Evolutionary conservation across 139 green algal genomes (phyloP), one percentile per base, ranked within the genome.

Genomic region (Coelastrella sp.): DNA sequence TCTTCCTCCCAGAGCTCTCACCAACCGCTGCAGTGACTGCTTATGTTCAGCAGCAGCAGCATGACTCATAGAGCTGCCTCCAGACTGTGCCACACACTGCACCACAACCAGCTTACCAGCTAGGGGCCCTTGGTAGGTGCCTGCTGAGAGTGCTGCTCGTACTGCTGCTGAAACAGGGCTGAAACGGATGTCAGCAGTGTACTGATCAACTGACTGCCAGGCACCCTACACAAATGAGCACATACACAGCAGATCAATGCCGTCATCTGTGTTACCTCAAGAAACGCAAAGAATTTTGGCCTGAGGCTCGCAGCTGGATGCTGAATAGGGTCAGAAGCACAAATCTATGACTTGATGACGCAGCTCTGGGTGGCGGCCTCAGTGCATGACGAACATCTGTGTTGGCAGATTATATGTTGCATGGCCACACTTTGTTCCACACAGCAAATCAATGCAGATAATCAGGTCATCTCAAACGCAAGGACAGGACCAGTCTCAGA

Each of bases 1-100:
- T 19, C 82, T n/a, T 0, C 82, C 82, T 9, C 82, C 82, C 4
- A 87, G 59, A 23, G 72, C 82, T 27, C 72, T 62, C 82, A 87
- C 82, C 38, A 87, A 68, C 40, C 72, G 71, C 82, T 87, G 82
- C 82, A 87, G 38, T 15, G 82, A 67, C 82, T 45, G 59, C 27
- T 60, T 32, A 51, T 87, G 82, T 15, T 66, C 82, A 7, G 71
- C 40, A 41, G 82, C 71, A 21, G 75, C 81, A 4, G 50, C 53
- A 63, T 45, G 19, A 40, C 64, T 78, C 34, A 21, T 45, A 23
- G 62, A 57, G 25, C 15, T 19, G 9, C 48, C 21, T 0, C 57
- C 57, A 38, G 38, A 23, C 59, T 27, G n/a, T 53, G 63, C 63
- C 9, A 17, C 19, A 53, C 79, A 85, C 23, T 85, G 79, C 27